These are phyloP conservation scores for Pochonia chlamydosporia DNA, from an alignment of 2,329 filamentous ascomycete genomes.

Conservation along the genomic window DNA sequence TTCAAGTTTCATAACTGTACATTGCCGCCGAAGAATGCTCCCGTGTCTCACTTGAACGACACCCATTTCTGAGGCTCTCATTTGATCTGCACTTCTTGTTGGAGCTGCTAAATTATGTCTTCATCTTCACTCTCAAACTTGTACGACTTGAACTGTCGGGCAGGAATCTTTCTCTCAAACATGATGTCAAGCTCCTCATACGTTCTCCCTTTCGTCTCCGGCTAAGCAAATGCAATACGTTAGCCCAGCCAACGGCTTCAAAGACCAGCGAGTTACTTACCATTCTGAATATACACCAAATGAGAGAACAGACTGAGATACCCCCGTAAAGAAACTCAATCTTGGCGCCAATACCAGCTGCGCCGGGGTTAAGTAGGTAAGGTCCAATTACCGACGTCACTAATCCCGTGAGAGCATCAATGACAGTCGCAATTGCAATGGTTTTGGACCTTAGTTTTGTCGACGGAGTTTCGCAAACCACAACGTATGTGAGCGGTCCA, in stretches of 20 bases:
- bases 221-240: too few species aligned
- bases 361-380: slow-evolving; percentile 20
- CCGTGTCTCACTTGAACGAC: too few species aligned
- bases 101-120: too few species aligned
- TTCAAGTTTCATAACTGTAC: too few species aligned
- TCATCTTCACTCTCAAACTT: too few species aligned
- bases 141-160: slow-evolving; percentile 30
- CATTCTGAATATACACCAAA: slow-evolving; percentile 21
- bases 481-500: slow-evolving; percentile 31
- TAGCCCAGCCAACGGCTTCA: too few species aligned
- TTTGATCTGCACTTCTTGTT: too few species aligned
- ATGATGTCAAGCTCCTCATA: slow-evolving; percentile 21
- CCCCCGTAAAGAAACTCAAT: slow-evolving; percentile 17
- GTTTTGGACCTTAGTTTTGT: slow-evolving; percentile 33
- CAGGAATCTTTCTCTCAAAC: slow-evolving; percentile 19
- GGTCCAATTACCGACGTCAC: slow-evolving; percentile 22
- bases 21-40: too few species aligned
- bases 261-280: too few species aligned
- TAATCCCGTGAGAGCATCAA: slow-evolving; percentile 15
- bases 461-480: slow-evolving; percentile 32
- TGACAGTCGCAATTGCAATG: slow-evolving; percentile 29
- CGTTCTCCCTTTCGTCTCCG: slow-evolving; percentile 19
- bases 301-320: slow-evolving; percentile 14
- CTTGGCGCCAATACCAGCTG: slow-evolving; percentile 20
- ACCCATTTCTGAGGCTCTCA: too few species aligned